Conservation (phyloP, 2,329 filamentous ascomycete species). For the Fusarium caatingaense region DNA sequence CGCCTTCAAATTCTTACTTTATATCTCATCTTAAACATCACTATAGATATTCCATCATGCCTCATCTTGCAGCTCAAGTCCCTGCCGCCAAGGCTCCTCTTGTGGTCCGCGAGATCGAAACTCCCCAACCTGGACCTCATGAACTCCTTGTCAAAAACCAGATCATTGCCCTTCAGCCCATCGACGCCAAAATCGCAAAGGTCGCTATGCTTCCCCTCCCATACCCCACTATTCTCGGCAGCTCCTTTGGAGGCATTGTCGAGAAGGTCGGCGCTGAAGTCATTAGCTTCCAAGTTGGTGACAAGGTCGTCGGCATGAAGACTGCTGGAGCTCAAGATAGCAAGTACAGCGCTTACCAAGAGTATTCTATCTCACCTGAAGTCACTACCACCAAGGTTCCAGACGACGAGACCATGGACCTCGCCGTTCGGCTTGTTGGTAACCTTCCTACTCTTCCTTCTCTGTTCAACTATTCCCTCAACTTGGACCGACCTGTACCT, state of each 20-base stretch:
- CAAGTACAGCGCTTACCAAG: constrained; percentile 36
- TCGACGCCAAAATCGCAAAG: constrained; percentile 38
- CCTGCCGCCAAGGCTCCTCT: constrained; percentile 32
- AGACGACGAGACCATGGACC: constrained; percentile 13
- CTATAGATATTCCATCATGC: neutral
- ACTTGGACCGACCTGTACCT: constrained; percentile 23
- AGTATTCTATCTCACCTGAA: constrained; percentile 13
- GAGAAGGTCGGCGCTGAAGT: constrained; percentile 17
- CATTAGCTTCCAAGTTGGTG: constrained; percentile 22
- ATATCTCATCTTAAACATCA: neutral
- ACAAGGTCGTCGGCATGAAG: constrained; percentile 34
- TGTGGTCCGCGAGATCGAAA: constrained; percentile 25
- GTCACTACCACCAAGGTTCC: constrained; percentile 27
- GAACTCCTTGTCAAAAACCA: constrained; percentile 38
- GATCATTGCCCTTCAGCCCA: constrained; percentile 32
- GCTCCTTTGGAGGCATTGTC: constrained; percentile 34
- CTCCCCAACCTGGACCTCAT: constrained; percentile 29
- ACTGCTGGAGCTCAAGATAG: constrained; percentile 27
- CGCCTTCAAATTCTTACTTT: too few relatives aligned
- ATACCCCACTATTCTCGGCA: constrained; percentile 32
- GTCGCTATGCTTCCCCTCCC: constrained; percentile 34
- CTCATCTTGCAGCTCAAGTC: constrained; percentile 31
- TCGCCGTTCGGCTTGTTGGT: constrained; percentile 32
- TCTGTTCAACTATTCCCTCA: constrained; percentile 30
- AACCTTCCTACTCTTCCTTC: constrained; percentile 34